Conservation (phyloP, 805 yeast genomes). For the Metschnikowia picachoensis region DNA sequence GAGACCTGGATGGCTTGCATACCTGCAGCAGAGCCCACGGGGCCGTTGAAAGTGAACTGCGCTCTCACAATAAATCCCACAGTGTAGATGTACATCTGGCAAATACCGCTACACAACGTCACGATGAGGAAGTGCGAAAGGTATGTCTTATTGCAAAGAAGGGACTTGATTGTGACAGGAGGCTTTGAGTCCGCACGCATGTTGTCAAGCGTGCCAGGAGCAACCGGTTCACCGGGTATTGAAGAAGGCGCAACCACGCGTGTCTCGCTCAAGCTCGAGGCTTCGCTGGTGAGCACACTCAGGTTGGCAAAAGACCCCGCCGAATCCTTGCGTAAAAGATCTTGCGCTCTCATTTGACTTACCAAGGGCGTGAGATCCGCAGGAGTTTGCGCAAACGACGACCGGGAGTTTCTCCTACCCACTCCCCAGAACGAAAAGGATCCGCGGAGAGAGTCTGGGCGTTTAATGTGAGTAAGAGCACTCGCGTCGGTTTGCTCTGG, state of each 20-base stretch:
- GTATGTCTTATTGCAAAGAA: conserved; percentile 32
- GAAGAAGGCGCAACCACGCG: conserved; percentile 1
- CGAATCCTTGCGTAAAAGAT: conserved; percentile 5
- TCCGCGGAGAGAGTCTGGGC: conserved; percentile 22
- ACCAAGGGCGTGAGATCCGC: conserved; percentile 11
- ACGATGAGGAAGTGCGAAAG: conserved; percentile 52
- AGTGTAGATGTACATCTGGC: conserved; percentile 69
- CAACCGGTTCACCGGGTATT: background rate
- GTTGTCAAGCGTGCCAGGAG: background rate
- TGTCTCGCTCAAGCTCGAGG: conserved; percentile 10
- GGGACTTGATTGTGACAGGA: conserved; percentile 2
- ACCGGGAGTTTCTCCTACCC: conserved; percentile 27
- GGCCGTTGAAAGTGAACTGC: conserved; percentile 31
- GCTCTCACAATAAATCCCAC: conserved; percentile 67
- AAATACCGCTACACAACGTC: conserved; percentile 56
- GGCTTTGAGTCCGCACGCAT: background rate
- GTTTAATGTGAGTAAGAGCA: background rate
- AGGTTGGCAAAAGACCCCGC: conserved; percentile 5
- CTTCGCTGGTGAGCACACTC: conserved; percentile 10
- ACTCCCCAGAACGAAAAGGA: conserved; percentile 41
- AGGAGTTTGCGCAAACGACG: conserved; percentile 9
- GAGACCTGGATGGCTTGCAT: conserved; percentile 73
- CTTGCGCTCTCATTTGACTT: conserved; percentile 3
- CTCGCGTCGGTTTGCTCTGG: background rate
- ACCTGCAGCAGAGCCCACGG: conserved; percentile 39